These are phyloP conservation scores for Arthrobotrys entomopaga DNA, from an alignment of 2,329 filamentous ascomycete species.

Conservation along the genomic window DNA sequence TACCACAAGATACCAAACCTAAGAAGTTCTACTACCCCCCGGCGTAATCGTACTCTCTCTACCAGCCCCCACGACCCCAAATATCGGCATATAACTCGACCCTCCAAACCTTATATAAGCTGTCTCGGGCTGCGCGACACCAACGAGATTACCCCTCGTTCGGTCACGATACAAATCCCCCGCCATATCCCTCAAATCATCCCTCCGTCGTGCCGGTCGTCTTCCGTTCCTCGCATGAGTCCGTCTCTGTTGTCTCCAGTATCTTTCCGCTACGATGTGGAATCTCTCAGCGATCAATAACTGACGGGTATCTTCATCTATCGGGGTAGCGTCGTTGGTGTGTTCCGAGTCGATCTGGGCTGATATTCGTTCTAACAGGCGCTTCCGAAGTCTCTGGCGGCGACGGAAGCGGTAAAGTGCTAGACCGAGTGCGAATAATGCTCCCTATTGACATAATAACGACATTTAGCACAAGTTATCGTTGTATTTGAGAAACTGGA, in stretches of 20 bases:
- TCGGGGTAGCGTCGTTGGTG: constrained; percentile 19
- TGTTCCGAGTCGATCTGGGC: constrained; percentile 38
- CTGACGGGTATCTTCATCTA: constrained; percentile 33
- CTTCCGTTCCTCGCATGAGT: constrained; percentile 34
- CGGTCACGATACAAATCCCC: constrained; percentile 41
- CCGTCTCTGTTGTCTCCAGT: constrained; percentile 49
- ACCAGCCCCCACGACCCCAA: constrained; percentile 18
- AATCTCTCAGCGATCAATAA: constrained; percentile 42
- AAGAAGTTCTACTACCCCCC: not conserved
- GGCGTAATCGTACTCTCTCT: not conserved
- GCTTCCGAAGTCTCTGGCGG: constrained; percentile 40
- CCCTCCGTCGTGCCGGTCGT: constrained; percentile 40
- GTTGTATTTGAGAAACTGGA: not conserved
- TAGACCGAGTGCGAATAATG: constrained; percentile 44
- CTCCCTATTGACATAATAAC: constrained; percentile 19
- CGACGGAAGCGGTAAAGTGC: constrained; percentile 53
- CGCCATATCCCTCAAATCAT: constrained; percentile 52
- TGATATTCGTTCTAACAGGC: constrained; percentile 37
- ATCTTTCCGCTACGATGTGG: constrained; percentile 47
- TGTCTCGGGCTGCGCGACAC: constrained; percentile 28
- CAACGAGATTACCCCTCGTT: constrained; percentile 4
- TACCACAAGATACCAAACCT: no score
- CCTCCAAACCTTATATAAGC: constrained; percentile 42
- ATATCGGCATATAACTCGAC: constrained; percentile 46
- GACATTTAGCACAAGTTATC: not conserved